Evolutionary conservation across 805 yeast genomes (phyloP).

Genomic region (Debaryomyces hansenii): DNA sequence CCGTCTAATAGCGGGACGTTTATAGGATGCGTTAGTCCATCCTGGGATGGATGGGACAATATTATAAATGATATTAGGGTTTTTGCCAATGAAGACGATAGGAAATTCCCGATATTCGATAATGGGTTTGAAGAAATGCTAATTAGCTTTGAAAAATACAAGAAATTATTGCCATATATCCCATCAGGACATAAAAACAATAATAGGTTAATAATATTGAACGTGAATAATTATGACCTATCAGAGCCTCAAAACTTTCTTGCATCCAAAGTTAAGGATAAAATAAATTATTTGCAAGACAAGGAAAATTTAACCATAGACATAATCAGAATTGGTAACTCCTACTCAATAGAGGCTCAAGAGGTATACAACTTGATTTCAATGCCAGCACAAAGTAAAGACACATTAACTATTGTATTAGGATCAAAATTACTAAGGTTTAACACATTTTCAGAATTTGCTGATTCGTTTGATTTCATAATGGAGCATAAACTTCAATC

Average conservation of each 20-base stretch:
- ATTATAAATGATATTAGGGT: constrained; percentile 38
- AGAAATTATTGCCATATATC: constrained; percentile 25
- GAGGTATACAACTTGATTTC: constrained; percentile 9
- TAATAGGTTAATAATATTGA: constrained; percentile 16
- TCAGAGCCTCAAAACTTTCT: not conserved
- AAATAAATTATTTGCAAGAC: constrained; percentile 5
- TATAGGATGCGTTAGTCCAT: constrained; percentile 44
- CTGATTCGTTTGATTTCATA: constrained; percentile 10
- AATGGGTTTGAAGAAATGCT: constrained; percentile 22
- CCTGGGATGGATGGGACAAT: constrained; percentile 52
- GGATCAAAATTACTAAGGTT: constrained; percentile 20
- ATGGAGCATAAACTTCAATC: constrained; percentile 13
- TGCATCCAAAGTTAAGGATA: constrained; percentile 9
- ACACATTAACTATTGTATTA: not conserved
- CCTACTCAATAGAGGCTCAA: constrained; percentile 15
- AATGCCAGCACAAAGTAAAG: constrained; percentile 8
- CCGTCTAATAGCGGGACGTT: constrained; percentile 42
- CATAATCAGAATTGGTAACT: constrained; percentile 22
- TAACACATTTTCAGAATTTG: constrained; percentile 16
- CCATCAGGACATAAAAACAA: constrained; percentile 4
- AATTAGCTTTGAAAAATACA: constrained; percentile 26
- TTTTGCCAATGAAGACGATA: constrained; percentile 13
- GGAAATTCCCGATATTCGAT: constrained; percentile 10
- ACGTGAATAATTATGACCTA: constrained; percentile 5
- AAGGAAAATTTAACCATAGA: constrained; percentile 21